Conservation (phyloP, 1,284 basidiomycete genomes). For the Puccinia polysora region DNA sequence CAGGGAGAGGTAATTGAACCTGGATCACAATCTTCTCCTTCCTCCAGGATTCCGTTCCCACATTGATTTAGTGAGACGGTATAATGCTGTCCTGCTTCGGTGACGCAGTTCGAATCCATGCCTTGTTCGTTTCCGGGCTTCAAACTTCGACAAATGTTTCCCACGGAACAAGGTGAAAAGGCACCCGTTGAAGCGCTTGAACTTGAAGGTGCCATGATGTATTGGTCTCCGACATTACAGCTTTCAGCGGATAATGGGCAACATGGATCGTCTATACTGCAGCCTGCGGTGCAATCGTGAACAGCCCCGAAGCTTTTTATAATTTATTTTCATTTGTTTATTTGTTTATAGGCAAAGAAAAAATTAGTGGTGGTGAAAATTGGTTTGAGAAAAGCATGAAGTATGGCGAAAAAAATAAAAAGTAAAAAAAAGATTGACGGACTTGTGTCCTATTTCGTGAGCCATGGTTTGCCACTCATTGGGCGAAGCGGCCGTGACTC, state of each 20-base stretch:
- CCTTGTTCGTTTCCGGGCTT: conserved; percentile 47
- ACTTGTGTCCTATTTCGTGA: conserved; percentile 68
- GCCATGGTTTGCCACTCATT: conserved; percentile 70
- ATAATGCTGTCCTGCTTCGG: conserved; percentile 5
- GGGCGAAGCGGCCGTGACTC: conserved; percentile 66
- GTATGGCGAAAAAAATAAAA: not conserved
- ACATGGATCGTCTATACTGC: conserved; percentile 61
- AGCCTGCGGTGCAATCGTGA: conserved; percentile 61
- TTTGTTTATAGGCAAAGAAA: no score
- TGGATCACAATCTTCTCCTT: conserved; percentile 81
- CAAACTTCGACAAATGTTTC: conserved; percentile 67
- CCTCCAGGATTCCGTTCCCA: conserved; percentile 69
- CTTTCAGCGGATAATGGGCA: conserved; percentile 65
- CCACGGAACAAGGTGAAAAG: conserved; percentile 75
- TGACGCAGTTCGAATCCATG: conserved; percentile 53
- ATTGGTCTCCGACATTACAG: conserved; percentile 62
- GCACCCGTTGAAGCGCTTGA: conserved; percentile 60
- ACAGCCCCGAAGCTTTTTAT: conserved; percentile 58
- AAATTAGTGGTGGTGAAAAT: not conserved
- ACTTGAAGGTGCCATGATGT: conserved; percentile 59
- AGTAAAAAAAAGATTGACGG: not conserved
- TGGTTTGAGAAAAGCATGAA: not conserved
- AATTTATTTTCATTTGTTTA: not conserved
- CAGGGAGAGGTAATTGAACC: conserved; percentile 66
- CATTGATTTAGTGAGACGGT: conserved; percentile 66